A percentile compares a stretch with the other conserved stretches of the same genome.
phyloP scores from a whole-genome alignment of 306 rosid species.

The Sophora flavescens region DNA sequence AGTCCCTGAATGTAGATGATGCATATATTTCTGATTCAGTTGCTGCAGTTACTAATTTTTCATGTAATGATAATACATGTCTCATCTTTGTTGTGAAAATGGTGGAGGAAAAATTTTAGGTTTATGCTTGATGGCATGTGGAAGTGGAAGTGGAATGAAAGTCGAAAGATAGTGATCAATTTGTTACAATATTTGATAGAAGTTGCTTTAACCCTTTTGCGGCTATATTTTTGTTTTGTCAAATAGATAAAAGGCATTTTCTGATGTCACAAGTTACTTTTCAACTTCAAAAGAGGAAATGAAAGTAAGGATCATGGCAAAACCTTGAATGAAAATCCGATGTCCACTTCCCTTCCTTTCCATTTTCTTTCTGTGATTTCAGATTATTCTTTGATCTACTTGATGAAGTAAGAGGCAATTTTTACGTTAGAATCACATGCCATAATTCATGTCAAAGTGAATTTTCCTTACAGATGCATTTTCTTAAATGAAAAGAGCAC shows the following conservation, averaged over 20 bases:
- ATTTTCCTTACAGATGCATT: background rate
- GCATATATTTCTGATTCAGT: constrained; percentile 28
- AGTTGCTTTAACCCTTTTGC: background rate
- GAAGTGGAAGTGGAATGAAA: background rate
- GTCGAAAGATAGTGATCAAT: background rate
- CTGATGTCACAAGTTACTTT: background rate
- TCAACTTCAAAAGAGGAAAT: constrained; percentile 12
- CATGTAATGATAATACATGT: constrained; percentile 8
- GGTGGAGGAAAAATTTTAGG: constrained; percentile 1
- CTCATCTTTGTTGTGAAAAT: background rate
- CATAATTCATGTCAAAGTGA: constrained; percentile 13
- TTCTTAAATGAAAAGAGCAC: background rate
- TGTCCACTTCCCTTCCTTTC: constrained; percentile 18
- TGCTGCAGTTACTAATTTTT: constrained; percentile 20
- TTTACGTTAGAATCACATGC: constrained; percentile 13
- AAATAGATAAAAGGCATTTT: constrained; percentile 20
- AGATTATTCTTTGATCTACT: background rate
- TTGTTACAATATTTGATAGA: constrained; percentile 8
- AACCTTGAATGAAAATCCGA: constrained; percentile 22
- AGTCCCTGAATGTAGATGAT: background rate
- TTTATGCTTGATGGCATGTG: background rate
- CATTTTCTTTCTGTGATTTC: background rate
- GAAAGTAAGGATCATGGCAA: constrained; percentile 9
- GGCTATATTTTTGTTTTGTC: background rate
- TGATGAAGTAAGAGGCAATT: constrained; percentile 22